These are phyloP conservation scores for Lasiodiplodia sp. DNA, from an alignment of 2,329 filamentous ascomycete genomes.

Conservation along the genomic window DNA sequence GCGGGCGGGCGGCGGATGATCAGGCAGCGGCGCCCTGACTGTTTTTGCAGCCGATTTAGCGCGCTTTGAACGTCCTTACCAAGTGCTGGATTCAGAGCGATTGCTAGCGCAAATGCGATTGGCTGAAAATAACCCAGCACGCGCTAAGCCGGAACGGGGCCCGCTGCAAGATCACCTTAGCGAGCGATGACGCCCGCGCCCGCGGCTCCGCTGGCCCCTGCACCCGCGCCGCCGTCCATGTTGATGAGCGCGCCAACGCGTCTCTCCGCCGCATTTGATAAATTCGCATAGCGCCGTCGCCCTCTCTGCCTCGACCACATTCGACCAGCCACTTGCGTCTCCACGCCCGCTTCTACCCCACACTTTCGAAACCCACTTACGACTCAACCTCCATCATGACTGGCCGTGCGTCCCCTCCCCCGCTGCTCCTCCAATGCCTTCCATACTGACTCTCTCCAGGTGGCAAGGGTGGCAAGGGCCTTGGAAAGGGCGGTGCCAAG, in stretches of 20 bases:
- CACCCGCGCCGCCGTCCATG: slow-evolving; percentile 4
- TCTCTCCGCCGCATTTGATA: slow-evolving; percentile 27
- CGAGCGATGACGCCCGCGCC: slow-evolving; percentile 21
- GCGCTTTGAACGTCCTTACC: slow-evolving; percentile 31
- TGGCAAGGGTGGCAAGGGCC: slow-evolving; percentile 63
- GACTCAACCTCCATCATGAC: slow-evolving; percentile 43
- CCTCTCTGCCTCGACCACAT: background rate
- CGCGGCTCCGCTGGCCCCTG: slow-evolving; percentile 1
- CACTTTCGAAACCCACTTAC: slow-evolving; percentile 17
- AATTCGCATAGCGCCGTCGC: slow-evolving; percentile 22
- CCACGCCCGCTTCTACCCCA: slow-evolving; percentile 14
- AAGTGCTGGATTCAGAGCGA: slow-evolving; percentile 32
- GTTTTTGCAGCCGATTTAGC: slow-evolving; percentile 31
- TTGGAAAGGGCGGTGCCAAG: slow-evolving; percentile 63
- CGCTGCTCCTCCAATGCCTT: slow-evolving; percentile 22
- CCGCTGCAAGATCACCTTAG: slow-evolving; percentile 15
- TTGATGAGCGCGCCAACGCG: slow-evolving; percentile 29
- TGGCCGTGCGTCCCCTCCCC: slow-evolving; percentile 49
- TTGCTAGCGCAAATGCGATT: slow-evolving; percentile 16
- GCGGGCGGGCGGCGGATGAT: slow-evolving; percentile 44
- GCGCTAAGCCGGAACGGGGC: slow-evolving; percentile 29
- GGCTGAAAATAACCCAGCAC: slow-evolving; percentile 20
- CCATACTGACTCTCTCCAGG: slow-evolving; percentile 48
- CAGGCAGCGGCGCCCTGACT: slow-evolving; percentile 37
- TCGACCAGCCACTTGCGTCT: slow-evolving; percentile 26